Evolutionary conservation across 192 early-diverging fungal species (phyloP), one percentile per base, ranked within the genome.

Genomic region (Kickxella alabastrina): DNA sequence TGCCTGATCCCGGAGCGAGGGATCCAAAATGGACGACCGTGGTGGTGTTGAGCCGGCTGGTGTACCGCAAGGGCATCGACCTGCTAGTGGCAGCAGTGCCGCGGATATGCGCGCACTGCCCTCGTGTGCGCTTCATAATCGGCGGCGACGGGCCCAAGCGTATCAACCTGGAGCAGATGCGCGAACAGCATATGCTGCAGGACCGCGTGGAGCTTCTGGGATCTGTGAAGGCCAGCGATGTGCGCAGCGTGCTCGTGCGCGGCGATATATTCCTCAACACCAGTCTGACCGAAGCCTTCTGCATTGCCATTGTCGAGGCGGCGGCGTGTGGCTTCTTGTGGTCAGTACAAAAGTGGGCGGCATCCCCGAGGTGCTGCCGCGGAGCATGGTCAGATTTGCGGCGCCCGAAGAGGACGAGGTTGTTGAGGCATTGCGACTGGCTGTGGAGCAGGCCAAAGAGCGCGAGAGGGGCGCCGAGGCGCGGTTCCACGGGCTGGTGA

Each of bases 201-300:
- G 92, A 94, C 64, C 84, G 93, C 9, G 92, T 99, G 0, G 82
- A 86, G 52, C 68, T 99, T 19, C 62, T 99, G 18, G 96, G 95
- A 1, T 71, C 85, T 3, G 85, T 97, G 19, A 77, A 81, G 44
- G 89, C 93, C 26, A 82, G 85, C 24, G 75, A 93, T 58, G 87
- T 99, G 5, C 78, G 89, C 10, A 82, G 87, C 53, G 92, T 97
- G 19, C 77, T 99, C 15, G 83, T 90, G 10, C 85, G 92, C 43
- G 96, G 96, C 10, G 85, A 96, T 47, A 94, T 99, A 12, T 99
- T 95, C 58, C 67, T 99, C 22, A 99, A 99, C 59, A 97, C 96
- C 22, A 92, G 91, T 34, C 77, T 97, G 66, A 99, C 94, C 1
- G 96, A 99, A 58, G 96, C 96, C 6, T 99, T 99, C 58, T 96